A percentile compares a stretch with the other conserved stretches of the same genome.
Evolutionary conservation across 352 stramenopile genomes (phyloP).

Genomic region (Phytophthora vignae): DNA sequence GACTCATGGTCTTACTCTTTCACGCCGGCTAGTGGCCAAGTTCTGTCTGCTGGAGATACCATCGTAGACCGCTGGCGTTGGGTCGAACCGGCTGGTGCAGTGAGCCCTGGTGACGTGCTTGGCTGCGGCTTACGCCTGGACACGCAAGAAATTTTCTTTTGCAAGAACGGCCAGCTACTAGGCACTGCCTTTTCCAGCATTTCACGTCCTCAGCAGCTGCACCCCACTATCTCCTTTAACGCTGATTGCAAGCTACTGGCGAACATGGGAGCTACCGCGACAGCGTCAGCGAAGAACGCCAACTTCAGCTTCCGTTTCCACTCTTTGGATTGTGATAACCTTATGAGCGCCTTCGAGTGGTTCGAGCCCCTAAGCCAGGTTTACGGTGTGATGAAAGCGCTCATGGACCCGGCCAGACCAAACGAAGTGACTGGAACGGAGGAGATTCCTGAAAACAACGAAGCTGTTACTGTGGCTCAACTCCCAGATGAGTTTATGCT

Average conservation of each 20-base stretch:
- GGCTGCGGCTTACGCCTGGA: constrained; percentile 83
- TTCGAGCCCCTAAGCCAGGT: constrained; percentile 88
- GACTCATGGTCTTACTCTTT: constrained; percentile 73
- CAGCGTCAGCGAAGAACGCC: constrained; percentile 35
- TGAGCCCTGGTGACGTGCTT: constrained; percentile 73
- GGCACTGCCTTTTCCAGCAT: constrained; percentile 85
- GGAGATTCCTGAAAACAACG: constrained; percentile 5
- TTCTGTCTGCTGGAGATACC: constrained; percentile 58
- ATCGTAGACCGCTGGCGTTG: constrained; percentile 75
- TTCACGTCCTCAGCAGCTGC: constrained; percentile 45
- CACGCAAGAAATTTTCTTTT: constrained; percentile 88
- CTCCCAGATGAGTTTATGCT: constrained; percentile 90
- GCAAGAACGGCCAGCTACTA: constrained; percentile 83
- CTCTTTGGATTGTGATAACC: constrained; percentile 84
- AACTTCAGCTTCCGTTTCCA: constrained; percentile 87
- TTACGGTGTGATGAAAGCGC: constrained; percentile 84
- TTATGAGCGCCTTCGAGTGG: constrained; percentile 90
- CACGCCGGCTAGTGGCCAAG: constrained; percentile 70
- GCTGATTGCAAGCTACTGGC: constrained; percentile 78
- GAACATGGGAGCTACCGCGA: constrained; percentile 64
- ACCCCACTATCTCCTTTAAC: constrained; percentile 85
- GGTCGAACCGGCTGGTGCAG: constrained; percentile 57
- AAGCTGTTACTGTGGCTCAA: constrained; percentile 6
- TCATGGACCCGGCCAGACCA: constrained; percentile 63
- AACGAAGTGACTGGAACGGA: constrained; percentile 14